phyloP scores from a whole-genome alignment of 2,329 filamentous ascomycete species.

The Capronia epimyces region DNA sequence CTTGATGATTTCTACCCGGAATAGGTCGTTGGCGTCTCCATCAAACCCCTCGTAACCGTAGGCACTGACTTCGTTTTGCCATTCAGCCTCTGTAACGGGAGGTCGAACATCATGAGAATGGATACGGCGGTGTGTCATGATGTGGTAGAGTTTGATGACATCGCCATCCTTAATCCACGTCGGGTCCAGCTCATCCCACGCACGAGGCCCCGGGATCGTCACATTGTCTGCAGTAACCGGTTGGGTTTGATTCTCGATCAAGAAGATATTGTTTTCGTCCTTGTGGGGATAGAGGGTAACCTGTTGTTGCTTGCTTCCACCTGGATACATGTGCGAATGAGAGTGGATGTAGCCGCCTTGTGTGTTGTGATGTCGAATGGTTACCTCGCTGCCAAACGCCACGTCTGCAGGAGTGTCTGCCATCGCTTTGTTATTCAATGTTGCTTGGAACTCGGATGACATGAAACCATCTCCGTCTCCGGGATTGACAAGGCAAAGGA shows the following conservation, averaged over 20 bases:
- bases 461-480: slow-evolving; percentile 98
- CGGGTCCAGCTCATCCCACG: slow-evolving; percentile 72
- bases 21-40: slow-evolving; percentile 92
- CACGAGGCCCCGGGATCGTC: slow-evolving; percentile 70
- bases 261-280: slow-evolving; percentile 94
- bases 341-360: slow-evolving; percentile 97
- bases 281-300: slow-evolving; percentile 98
- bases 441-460: slow-evolving; percentile 98
- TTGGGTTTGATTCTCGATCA: slow-evolving; percentile 93
- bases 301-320: slow-evolving; percentile 96
- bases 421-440: slow-evolving; percentile 94
- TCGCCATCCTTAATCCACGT: slow-evolving; percentile 72
- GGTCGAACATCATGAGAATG: slow-evolving; percentile 94
- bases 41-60: slow-evolving; percentile 97
- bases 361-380: slow-evolving; percentile 88
- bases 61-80: slow-evolving; percentile 93
- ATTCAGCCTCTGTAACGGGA: slow-evolving; percentile 79
- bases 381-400: slow-evolving; percentile 77
- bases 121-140: slow-evolving; percentile 75
- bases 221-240: slow-evolving; percentile 67
- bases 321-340: slow-evolving; percentile 94
- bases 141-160: slow-evolving; percentile 76
- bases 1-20: slow-evolving; percentile 92
- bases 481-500: slow-evolving; percentile 84
- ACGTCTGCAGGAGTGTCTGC: slow-evolving; percentile 90